A percentile compares a stretch with the other conserved stretches of the same genome.
These are phyloP conservation scores for Coniochaeta ligniaria DNA, from an alignment of 2,329 filamentous ascomycete genomes.

Conservation along the genomic window DNA sequence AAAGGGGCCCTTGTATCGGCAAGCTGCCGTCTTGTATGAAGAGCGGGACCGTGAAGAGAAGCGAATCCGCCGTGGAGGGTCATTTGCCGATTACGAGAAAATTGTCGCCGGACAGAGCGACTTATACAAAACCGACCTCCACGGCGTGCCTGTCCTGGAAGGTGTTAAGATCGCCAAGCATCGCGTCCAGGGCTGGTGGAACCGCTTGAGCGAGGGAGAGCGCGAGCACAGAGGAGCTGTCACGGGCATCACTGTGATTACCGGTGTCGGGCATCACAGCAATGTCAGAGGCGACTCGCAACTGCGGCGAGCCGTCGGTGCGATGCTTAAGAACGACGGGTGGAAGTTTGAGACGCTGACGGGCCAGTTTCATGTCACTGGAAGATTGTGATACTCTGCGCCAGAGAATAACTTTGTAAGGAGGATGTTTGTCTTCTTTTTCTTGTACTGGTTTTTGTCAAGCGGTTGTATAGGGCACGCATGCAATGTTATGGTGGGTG, in stretches of 20 bases:
- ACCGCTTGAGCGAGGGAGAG: slow-evolving; percentile 58
- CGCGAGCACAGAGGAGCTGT: slow-evolving; percentile 35
- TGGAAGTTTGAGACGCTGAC: slow-evolving; percentile 73
- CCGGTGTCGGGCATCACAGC: slow-evolving; percentile 74
- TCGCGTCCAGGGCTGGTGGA: slow-evolving; percentile 70
- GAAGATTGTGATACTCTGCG: slow-evolving; percentile 22
- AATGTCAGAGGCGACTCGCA: slow-evolving; percentile 62
- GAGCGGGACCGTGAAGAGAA: slow-evolving; percentile 61
- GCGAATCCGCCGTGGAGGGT: slow-evolving; percentile 15
- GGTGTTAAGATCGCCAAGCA: slow-evolving; percentile 70
- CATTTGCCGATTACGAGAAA: slow-evolving; percentile 46
- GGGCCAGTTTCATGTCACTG: slow-evolving; percentile 65
- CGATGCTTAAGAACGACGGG: slow-evolving; percentile 66
- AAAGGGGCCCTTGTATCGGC: slow-evolving; percentile 64
- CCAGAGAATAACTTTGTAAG: not conserved
- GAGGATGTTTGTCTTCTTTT: not conserved
- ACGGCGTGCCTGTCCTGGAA: slow-evolving; percentile 75
- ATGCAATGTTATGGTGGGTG: not conserved
- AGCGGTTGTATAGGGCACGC: not conserved
- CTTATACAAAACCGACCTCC: slow-evolving; percentile 61
- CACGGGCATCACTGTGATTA: slow-evolving; percentile 61
- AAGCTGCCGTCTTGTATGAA: slow-evolving; percentile 69
- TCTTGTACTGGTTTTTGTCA: not conserved
- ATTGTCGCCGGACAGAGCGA: slow-evolving; percentile 63
- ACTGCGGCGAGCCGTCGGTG: slow-evolving; percentile 73